These are phyloP conservation scores for Ceratonia siliqua DNA, from an alignment of 306 rosid species.

Conservation along the genomic window DNA sequence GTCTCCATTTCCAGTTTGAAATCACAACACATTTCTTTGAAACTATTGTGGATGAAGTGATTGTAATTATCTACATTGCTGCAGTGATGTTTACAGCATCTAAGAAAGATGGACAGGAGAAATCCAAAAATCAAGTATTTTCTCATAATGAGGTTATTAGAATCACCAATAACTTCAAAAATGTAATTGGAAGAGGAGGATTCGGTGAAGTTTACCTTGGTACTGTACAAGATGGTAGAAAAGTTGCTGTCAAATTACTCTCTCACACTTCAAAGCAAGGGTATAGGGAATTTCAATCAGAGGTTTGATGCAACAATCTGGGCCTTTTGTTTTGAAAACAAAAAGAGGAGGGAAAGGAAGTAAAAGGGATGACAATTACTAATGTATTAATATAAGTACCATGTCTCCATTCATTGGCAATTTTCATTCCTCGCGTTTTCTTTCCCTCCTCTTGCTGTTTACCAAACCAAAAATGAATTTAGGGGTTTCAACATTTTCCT, in stretches of 20 bases:
- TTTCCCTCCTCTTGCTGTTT: no score
- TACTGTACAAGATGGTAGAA: slow-evolving; percentile 1
- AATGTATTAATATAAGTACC: no score
- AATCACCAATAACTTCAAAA: slow-evolving; percentile 33
- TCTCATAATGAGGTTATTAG: not conserved
- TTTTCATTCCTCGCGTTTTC: not conserved
- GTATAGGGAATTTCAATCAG: slow-evolving; percentile 32
- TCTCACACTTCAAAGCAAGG: slow-evolving; percentile 42
- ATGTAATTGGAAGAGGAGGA: slow-evolving; percentile 47
- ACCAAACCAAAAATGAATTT: not conserved
- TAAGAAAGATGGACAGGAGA: not conserved
- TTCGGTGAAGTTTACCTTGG: slow-evolving; percentile 52
- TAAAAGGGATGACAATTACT: no score
- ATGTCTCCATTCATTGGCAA: no score
- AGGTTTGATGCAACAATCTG: not conserved
- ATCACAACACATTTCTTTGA: not conserved
- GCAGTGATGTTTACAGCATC: not conserved
- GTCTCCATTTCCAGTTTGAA: not conserved
- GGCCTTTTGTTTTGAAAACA: no score
- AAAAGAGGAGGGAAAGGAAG: no score
- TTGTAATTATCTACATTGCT: not conserved
- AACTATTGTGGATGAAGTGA: no score
- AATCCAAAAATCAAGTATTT: not conserved
- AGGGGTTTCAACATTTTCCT: no score
- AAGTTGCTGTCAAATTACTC: slow-evolving; percentile 42